Conservation (phyloP, 345 rosid species). For the Anacardium occidentale region DNA sequence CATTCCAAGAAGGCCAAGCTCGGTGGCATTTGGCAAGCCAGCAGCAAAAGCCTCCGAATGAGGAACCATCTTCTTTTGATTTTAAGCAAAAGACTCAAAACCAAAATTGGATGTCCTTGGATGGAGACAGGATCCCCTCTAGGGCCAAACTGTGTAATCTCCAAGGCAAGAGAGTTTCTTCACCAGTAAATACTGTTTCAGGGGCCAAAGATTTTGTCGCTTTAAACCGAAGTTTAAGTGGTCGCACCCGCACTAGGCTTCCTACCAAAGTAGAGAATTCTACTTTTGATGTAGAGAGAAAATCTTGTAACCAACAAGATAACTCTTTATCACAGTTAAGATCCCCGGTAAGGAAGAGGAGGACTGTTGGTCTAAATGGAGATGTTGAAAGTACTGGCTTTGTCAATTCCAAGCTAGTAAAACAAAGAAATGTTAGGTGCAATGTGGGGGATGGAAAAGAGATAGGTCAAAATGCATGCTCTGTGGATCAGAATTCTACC, state of each 20-base stretch:
- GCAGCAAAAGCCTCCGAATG: constrained; percentile 38
- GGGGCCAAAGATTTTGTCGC: constrained; percentile 61
- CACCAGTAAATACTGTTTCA: constrained; percentile 36
- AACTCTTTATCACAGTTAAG: constrained; percentile 42
- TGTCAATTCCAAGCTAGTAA: constrained; percentile 29
- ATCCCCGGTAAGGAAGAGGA: constrained; percentile 52
- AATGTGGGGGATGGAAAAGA: constrained; percentile 26
- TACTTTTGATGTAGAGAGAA: constrained; percentile 35
- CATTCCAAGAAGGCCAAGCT: constrained; percentile 27
- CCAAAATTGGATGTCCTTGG: constrained; percentile 30
- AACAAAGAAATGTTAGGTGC: constrained; percentile 30
- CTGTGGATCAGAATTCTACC: constrained; percentile 11
- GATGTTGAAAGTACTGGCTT: constrained; percentile 38
- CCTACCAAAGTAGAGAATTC: constrained; percentile 35
- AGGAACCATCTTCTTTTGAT: constrained; percentile 32
- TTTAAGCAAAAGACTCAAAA: constrained; percentile 31
- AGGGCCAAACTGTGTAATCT: constrained; percentile 36
- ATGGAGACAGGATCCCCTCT: constrained; percentile 35
- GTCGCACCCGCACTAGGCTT: constrained; percentile 41
- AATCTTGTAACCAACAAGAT: constrained; percentile 35
- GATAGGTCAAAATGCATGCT: constrained; percentile 13
- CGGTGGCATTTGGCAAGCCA: constrained; percentile 26
- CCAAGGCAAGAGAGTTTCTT: constrained; percentile 44
- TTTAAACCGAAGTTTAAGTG: constrained; percentile 50
- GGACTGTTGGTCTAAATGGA: constrained; percentile 42